phyloP scores from a whole-genome alignment of 305 asterid species.

The Petunia hybrid region DNA sequence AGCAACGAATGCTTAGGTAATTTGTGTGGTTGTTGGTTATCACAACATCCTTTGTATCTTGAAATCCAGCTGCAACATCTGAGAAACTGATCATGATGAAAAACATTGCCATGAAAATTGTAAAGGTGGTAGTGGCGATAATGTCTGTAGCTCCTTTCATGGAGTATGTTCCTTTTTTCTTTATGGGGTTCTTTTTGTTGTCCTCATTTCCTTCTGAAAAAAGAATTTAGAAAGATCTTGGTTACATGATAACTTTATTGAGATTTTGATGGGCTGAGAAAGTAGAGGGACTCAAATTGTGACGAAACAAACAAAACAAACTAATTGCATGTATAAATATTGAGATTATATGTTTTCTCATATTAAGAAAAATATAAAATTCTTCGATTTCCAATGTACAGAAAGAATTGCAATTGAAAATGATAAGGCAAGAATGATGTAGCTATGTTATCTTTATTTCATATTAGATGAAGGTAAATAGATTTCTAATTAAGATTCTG shows the following conservation, averaged over 20 bases:
- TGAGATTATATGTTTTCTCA: no score
- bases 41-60: conserved; percentile 23
- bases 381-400: not conserved
- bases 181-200: not conserved
- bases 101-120: not conserved
- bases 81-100: not conserved
- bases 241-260: no score
- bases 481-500: no score
- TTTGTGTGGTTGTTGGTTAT: conserved; percentile 72
- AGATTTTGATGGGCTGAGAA: no score
- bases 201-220: conserved; percentile 15
- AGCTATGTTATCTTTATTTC: no score
- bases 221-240: no score
- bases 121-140: not conserved
- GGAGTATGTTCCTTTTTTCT: not conserved
- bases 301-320: no score
- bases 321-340: no score
- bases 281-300: no score
- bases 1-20: conserved; percentile 68
- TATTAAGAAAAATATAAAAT: not conserved
- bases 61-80: not conserved
- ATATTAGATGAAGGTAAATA: no score
- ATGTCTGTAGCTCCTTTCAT: conserved; percentile 21
- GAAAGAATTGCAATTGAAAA: not conserved
- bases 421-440: no score